phyloP scores from a whole-genome alignment of 257 asterid genomes.

The Salvia miltiorrhiza region DNA sequence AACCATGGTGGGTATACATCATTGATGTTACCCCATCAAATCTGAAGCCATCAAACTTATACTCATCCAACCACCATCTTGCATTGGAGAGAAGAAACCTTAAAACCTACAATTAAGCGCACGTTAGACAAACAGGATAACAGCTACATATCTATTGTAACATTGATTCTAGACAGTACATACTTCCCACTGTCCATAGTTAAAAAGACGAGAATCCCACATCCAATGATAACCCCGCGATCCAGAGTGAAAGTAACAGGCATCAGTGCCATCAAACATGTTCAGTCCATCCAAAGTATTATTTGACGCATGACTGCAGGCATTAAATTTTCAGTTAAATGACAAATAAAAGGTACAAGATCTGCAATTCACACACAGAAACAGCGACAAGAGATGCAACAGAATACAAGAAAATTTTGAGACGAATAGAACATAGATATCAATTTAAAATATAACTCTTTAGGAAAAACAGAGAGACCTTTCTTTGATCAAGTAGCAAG shows the following conservation, averaged over 20 bases:
- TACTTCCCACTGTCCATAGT: constrained; percentile 99
- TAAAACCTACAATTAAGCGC: constrained; percentile 55
- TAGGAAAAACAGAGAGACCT: not conserved
- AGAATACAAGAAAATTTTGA: not conserved
- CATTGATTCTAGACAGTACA: constrained; percentile 26
- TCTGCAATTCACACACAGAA: not conserved
- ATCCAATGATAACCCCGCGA: constrained; percentile 93
- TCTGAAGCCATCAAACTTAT: constrained; percentile 98
- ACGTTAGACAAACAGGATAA: constrained; percentile 12
- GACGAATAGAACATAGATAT: not conserved
- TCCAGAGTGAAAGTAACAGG: constrained; percentile 96
- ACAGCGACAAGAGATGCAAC: constrained; percentile 11
- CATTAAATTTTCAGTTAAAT: constrained; percentile 24
- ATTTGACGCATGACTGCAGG: constrained; percentile 89
- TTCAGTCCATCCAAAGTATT: constrained; percentile 98
- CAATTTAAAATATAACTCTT: not conserved
- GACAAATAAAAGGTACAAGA: constrained; percentile 10
- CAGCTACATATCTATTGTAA: not conserved
- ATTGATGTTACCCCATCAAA: constrained; percentile 99
- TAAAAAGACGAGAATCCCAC: constrained; percentile 99
- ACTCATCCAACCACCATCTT: constrained; percentile 99
- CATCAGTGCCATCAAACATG: constrained; percentile 99
- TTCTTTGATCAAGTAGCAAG: constrained; percentile 2
- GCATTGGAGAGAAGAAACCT: constrained; percentile 96
- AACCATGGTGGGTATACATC: constrained; percentile 99